Evolutionary conservation across 768 basidiomycete species (phyloP), one percentile per base, ranked within the genome.

Genomic region (Amanita inopinata): DNA sequence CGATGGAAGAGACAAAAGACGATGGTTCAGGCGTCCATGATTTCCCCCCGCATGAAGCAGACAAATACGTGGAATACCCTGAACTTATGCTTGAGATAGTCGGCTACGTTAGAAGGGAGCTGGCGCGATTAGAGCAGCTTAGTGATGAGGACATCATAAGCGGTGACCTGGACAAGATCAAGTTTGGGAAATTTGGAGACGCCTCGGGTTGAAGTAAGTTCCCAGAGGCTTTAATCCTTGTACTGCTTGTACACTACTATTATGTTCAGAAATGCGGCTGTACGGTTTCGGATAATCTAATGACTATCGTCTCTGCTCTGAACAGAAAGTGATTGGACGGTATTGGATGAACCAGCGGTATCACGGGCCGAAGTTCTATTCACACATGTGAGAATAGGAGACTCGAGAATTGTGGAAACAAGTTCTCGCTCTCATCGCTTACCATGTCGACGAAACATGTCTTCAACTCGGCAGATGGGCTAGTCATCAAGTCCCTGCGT

Each of bases 1-100:
- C 73, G 37, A 67, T 65, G 38, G 81, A 81, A 54, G 78, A 81
- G 52, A 52, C 61, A 12, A 65, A 59, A 17, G 83, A 87, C 45
- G 83, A 86, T 50, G 68, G 70, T 17, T 80, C 77, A 7, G 80
- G 85, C 9, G 81, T 88, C 25, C 73, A 80, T 45, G 84, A 86
- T 57, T 86, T 80, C 57, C 56, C 64, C 10, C 69, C 73, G 0
- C 56, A 63, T 15, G 74, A 85, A 49, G 71, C 62, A n/a, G 72
- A 74, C 56, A 73, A 76, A 51, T 85, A 88, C 50, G 67, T 92
- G 9, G 62, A 69, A 39, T 85, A 88, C 53, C 83, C 88, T 1
- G 72, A 80, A 54, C 68, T 81, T 7, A 80, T 96, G 74, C 71
- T 80, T 17, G 68, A 70, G 18, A 58, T 91, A 11, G 80, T 85